A percentile compares a stretch with the other conserved stretches of the same genome.
Evolutionary conservation across 192 early-diverging fungal species (phyloP).

Genomic region (Chytriomyces sp.): DNA sequence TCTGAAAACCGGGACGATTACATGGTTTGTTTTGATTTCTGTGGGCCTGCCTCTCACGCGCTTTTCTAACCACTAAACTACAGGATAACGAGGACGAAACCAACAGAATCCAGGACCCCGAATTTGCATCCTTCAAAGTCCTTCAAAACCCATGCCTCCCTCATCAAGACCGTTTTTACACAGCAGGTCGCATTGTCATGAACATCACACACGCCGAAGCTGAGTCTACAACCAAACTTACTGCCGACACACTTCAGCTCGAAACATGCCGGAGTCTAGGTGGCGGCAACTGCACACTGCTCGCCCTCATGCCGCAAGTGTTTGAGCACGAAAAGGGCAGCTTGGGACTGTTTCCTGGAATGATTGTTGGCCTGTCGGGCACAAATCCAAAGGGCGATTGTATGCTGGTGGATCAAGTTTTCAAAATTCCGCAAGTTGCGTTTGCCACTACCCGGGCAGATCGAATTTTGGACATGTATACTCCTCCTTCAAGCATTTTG

Average conservation of each 20-base stretch:
- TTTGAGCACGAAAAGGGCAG: constrained; percentile 37
- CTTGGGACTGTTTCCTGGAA: constrained; percentile 89
- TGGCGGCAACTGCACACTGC: constrained; percentile 66
- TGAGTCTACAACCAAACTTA: constrained; percentile 55
- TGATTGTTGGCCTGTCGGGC: constrained; percentile 78
- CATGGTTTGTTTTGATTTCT: neutral
- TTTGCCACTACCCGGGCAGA: constrained; percentile 52
- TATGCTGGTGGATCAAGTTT: constrained; percentile 41
- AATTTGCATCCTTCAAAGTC: constrained; percentile 47
- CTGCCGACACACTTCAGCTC: constrained; percentile 74
- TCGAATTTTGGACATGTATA: constrained; percentile 52
- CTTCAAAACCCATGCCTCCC: constrained; percentile 44
- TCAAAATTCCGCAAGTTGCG: constrained; percentile 54
- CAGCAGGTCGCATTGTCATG: constrained; percentile 81
- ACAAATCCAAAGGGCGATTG: constrained; percentile 50
- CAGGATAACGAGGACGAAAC: constrained; percentile 6
- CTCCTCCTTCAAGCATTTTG: constrained; percentile 24
- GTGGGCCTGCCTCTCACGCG: neutral
- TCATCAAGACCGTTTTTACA: constrained; percentile 63
- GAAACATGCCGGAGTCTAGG: constrained; percentile 83
- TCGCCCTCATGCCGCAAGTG: constrained; percentile 63
- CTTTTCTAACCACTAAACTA: neutral
- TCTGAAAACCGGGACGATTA: neutral
- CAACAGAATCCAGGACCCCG: neutral
- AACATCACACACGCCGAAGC: constrained; percentile 56